Conservation (phyloP, 352 stramenopile genomes). For the Phytophthora capsici region DNA sequence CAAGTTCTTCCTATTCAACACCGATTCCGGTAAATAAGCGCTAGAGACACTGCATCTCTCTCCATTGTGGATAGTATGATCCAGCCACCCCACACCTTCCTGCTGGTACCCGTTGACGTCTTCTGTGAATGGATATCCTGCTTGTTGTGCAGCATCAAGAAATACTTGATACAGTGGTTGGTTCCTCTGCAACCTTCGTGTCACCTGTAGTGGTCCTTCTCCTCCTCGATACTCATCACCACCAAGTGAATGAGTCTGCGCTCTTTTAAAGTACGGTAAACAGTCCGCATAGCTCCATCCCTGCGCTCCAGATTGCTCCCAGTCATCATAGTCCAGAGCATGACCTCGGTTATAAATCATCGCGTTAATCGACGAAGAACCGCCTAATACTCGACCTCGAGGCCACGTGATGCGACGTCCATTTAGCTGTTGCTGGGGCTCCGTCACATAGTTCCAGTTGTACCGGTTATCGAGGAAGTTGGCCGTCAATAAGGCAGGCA, state of each 20-base stretch:
- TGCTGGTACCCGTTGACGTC: conserved; percentile 89
- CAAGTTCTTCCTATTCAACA: conserved; percentile 58
- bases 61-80: conserved; percentile 82
- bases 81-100: conserved; percentile 88
- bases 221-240: conserved; percentile 74
- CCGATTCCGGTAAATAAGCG: conserved; percentile 64
- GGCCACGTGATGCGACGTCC: conserved; percentile 80
- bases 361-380: conserved; percentile 88
- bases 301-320: conserved; percentile 57
- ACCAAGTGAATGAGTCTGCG: conserved; percentile 73
- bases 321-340: conserved; percentile 85
- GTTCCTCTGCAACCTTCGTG: conserved; percentile 57
- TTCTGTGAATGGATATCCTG: conserved; percentile 82
- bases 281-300: conserved; percentile 86
- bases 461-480: conserved; percentile 82
- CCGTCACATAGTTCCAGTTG: conserved; percentile 88
- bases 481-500: conserved; percentile 79
- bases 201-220: conserved; percentile 75
- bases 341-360: conserved; percentile 91
- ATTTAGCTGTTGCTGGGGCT: conserved; percentile 77
- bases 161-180: conserved; percentile 85
- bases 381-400: conserved; percentile 80
- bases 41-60: conserved; percentile 67
- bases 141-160: conserved; percentile 79
- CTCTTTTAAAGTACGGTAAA: conserved; percentile 85